These are phyloP conservation scores for Ensete glaucum DNA, from an alignment of 176 grass and related monocot species.

Conservation along the genomic window DNA sequence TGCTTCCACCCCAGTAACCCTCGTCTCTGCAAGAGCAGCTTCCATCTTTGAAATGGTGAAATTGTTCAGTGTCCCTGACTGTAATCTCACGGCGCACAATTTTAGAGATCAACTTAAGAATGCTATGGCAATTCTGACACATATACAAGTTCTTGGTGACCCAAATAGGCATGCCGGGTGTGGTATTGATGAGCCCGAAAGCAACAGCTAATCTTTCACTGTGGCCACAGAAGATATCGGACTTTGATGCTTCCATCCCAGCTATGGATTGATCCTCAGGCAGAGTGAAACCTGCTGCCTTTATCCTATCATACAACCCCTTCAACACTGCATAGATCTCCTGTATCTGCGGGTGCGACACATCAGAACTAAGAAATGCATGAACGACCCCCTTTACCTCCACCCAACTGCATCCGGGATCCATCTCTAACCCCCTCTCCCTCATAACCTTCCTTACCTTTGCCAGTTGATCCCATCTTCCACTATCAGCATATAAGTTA, in stretches of 20 bases:
- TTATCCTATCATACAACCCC: constrained; percentile 67
- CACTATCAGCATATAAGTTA: constrained; percentile 75
- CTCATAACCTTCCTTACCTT: constrained; percentile 74
- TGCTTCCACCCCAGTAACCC: constrained; percentile 14
- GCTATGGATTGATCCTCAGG: constrained; percentile 36
- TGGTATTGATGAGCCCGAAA: constrained; percentile 85
- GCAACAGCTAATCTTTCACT: constrained; percentile 81
- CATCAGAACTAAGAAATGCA: constrained; percentile 85
- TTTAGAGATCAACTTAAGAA: constrained; percentile 55
- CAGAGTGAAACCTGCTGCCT: constrained; percentile 32
- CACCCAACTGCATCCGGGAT: constrained; percentile 81
- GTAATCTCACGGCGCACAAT: constrained; percentile 76
- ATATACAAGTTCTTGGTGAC: constrained; percentile 86
- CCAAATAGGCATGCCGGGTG: constrained; percentile 63
- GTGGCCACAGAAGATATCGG: constrained; percentile 80
- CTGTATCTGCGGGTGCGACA: constrained; percentile 81
- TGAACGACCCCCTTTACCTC: constrained; percentile 79
- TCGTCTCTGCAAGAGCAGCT: constrained; percentile 61
- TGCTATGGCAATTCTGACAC: constrained; percentile 63
- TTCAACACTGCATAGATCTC: constrained; percentile 65
- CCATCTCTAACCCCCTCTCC: constrained; percentile 61
- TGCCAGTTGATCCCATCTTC: constrained; percentile 63
- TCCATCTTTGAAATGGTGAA: constrained; percentile 87
- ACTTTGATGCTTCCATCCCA: constrained; percentile 47
- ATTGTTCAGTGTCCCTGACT: constrained; percentile 63